Percentiles rank a stretch among this genome's conserved stretches.
Conservation (phyloP, 768 basidiomycete genomes). For the Crassisporium funariophilum region DNA sequence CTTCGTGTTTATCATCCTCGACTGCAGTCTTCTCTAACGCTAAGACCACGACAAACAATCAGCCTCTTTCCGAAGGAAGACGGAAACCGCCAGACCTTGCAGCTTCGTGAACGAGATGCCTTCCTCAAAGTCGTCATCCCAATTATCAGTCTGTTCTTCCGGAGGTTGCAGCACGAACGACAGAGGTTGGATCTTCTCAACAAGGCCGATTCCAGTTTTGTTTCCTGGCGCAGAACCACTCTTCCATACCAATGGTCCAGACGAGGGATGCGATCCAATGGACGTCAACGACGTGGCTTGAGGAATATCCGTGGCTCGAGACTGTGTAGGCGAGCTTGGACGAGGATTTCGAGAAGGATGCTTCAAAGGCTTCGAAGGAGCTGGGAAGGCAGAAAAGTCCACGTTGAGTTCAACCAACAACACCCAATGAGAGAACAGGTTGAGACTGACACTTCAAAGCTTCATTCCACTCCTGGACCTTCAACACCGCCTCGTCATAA, state of each 20-base stretch:
- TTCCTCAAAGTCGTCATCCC: conserved; percentile 98
- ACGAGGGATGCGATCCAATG: conserved; percentile 29
- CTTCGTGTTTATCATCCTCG: conserved; percentile 57
- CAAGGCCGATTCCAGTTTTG: conserved; percentile 43
- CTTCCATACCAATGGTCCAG: conserved; percentile 39
- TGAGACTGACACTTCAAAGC: conserved; percentile 77
- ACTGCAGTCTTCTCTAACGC: conserved; percentile 62
- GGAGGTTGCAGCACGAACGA: conserved; percentile 69
- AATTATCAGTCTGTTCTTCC: conserved; percentile 91
- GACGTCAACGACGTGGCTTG: conserved; percentile 30
- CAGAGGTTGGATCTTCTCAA: conserved; percentile 61
- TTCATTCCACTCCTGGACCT: conserved; percentile 99
- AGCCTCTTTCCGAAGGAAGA: conserved; percentile 1
- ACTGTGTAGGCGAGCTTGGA: conserved; percentile 47
- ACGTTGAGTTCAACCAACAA: not conserved
- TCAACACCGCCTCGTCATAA: conserved; percentile 90
- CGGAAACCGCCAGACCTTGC: conserved; percentile 45
- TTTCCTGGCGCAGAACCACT: conserved; percentile 29
- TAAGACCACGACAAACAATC: conserved; percentile 20
- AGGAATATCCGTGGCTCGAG: conserved; percentile 36
- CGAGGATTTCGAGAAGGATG: conserved; percentile 54
- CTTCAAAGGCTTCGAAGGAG: conserved; percentile 76
- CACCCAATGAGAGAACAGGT: no score
- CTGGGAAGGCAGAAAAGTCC: conserved; percentile 37
- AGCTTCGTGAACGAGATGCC: conserved; percentile 87